phyloP scores from a whole-genome alignment of 2,329 filamentous ascomycete genomes.

The Myrmaecium sp. region DNA sequence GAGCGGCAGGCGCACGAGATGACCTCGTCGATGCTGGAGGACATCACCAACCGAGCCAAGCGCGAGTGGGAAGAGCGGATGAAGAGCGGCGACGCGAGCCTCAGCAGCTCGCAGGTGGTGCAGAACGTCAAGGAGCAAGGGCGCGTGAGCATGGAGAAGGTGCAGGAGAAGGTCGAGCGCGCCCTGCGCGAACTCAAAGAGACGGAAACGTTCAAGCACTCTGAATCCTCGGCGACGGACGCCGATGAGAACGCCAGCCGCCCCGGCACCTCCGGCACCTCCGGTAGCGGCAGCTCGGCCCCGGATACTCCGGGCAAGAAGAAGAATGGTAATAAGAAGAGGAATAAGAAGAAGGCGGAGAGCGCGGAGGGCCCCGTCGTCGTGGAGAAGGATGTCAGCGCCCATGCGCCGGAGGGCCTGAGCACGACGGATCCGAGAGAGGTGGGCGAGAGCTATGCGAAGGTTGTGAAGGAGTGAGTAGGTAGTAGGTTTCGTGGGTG shows the following conservation, averaged over 20 bases:
- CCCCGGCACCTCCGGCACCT: no score
- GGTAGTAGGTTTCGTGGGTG: not conserved
- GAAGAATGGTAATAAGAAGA: conserved; percentile 1
- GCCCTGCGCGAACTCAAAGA: no score
- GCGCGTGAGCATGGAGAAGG: conserved; percentile 1
- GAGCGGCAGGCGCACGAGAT: not conserved
- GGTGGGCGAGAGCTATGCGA: conserved; percentile 2
- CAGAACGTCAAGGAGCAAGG: conserved; percentile 1
- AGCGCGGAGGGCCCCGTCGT: no score
- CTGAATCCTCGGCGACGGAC: not conserved
- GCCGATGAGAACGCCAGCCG: not conserved
- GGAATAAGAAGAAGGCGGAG: not conserved
- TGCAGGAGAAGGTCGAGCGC: not conserved
- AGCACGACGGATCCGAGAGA: conserved; percentile 3
- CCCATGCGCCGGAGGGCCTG: not conserved
- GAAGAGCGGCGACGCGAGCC: not conserved
- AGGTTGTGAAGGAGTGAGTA: conserved; percentile 2
- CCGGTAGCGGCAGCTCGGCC: no score
- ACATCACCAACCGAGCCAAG: conserved; percentile 1
- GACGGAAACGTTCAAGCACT: no score
- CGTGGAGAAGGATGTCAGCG: no score
- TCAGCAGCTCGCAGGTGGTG: not conserved
- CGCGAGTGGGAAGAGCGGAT: conserved; percentile 1
- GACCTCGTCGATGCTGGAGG: not conserved
- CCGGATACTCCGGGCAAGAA: not conserved